Evolutionary conservation across 352 stramenopile species (phyloP), one percentile per base, ranked within the genome.

Genomic region (Pythium scleroteichum): DNA sequence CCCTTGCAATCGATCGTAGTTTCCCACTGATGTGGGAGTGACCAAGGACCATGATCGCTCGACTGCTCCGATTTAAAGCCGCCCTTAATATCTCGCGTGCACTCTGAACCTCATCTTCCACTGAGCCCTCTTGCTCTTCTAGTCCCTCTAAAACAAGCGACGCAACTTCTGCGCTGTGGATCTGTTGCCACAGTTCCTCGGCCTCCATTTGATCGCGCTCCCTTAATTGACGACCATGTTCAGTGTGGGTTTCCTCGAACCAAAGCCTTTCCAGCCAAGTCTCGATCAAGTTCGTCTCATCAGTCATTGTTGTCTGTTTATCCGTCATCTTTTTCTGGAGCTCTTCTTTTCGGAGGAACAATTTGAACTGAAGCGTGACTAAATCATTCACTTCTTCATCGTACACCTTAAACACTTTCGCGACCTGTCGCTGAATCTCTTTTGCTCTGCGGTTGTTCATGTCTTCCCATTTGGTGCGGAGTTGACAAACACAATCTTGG

Each of bases 331-430:
- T 27, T 1, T 6, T 27, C 17, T 55, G 19, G 14, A 62, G 42
- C 23, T 51, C 27, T n/a, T 44, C 16, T 17, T 47, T 60, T 24
- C 67, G 55, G 23, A 70, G 68, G 40, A 53, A 17, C 26, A 66
- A 61, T 19, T 52, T 51, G 32, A 53, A 66, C 10, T 51, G 44
- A 1, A 78, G 50, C 13, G 64, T 35, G 1, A 58, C 59, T 1
- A 78, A 29, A 14, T 78, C 66, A 0, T 9, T 26, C 1, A 69
- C 57, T 27, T 76, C 69, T 38, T 80, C 72, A 33, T 80, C 72
- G 22, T 78, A 66, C 3, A 74, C 50, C 50, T 67, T 64, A 10
- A 73, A 71, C 6, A 78, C n/a, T 27, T 66, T 71, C 7, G 53
- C 32, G 2, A 73, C 35, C 23, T 76, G 66, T 1, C 64, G 52